Evolutionary conservation across 2,329 filamentous ascomycete genomes (phyloP), one percentile per base, ranked within the genome.

Genomic region (Lachnellula subtilissima): DNA sequence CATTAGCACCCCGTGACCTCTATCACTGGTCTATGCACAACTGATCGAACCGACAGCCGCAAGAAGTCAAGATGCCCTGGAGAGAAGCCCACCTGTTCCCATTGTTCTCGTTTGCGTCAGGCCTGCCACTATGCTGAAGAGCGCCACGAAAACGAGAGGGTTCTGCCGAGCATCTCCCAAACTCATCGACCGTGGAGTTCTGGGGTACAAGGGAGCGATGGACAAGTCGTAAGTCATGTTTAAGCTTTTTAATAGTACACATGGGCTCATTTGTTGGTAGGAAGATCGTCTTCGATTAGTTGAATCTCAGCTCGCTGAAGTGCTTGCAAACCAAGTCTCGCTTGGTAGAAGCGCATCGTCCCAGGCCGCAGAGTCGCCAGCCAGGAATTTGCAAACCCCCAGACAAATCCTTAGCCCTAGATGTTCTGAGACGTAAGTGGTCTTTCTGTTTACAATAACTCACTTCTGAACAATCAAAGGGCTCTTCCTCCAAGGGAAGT

Each of bases 11-110:
- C 17, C 17, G 19, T 36, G 19, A 25, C 48, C 19, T n/a, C 36
- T n/a, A 28, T 28, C 36, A 36, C 43, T 48, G 37, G 42, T 37
- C 17, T 12, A n/a, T n/a, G 22, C 50, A 32, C 36, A 47, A 35
- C 45, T 53, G 28, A 51, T 48, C 37, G 32, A 56, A 43, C 23
- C n/a, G 28, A 40, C 53, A 79, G 77, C 55, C 72, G 77, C 43
- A 80, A 80, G 65, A 80, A 80, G 64, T 74, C 76, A 32, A 74
- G 74, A 66, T 80, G 78, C 57, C 76, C 76, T 1, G 78, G 78
- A 8, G 77, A 80, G 61, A 73, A 75, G 54, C 78, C 78, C 0
- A 61, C 70, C 0, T 80, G 78, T 62, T 78, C 77, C 2, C 72
- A 76, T 51, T 80, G 78, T 65, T 69, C 72, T 35, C 72, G 78